Base-by-base conservation (phyloP, 116 monocot species). In the Papilionanthe hybrid region DNA sequence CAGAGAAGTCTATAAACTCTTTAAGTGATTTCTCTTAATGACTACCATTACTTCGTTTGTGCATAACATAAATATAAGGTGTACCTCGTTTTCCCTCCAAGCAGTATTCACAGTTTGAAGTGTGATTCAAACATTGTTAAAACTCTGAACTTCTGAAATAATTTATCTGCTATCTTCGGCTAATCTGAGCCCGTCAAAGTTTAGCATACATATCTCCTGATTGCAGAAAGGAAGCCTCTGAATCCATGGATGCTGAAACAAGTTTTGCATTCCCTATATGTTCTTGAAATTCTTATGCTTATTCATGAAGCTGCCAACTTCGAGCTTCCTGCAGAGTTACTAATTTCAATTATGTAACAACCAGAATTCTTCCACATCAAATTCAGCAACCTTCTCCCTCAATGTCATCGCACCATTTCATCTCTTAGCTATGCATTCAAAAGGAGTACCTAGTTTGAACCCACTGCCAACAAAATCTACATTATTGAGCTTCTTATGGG, bases 381-480 rank as follows among this genome's bases (percentile, higher is more conserved):
- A 56, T 23, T 77, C 50, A 18, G 20, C 13, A 80, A 86, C 80
- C 65, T 27, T 72, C 7, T 77, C 80, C 78, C 83, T 83, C 63
- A 80, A 77, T 22, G 77, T 77, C 80, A 78, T 67, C 6, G 66
- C 86, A 20, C 84, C 84, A 18, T 65, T 79, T 81, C 79, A 81
- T 79, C 84, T 79, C 37, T 79, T 47, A 49, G 63, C 79, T 66
- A 83, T 41, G 77, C 72, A 49, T 86, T 78, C 0, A 72, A 83
- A 19, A 86, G 23, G 19, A 83, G 77, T 9, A 74, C 78, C 65
- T 80, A 83, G 67, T 83, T 79, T 37, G 37, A 37, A 37, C 20
- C 81, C 85, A 19, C 79, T 79, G 67, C 83, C 83, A 41, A 58
- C 23, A 68, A 75, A 79, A 76, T 83, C 85, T 12, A 81, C 50